A percentile compares a stretch with the other conserved stretches of the same genome.
phyloP scores from a whole-genome alignment of 306 rosid species.

The Pyrus betulifolia region DNA sequence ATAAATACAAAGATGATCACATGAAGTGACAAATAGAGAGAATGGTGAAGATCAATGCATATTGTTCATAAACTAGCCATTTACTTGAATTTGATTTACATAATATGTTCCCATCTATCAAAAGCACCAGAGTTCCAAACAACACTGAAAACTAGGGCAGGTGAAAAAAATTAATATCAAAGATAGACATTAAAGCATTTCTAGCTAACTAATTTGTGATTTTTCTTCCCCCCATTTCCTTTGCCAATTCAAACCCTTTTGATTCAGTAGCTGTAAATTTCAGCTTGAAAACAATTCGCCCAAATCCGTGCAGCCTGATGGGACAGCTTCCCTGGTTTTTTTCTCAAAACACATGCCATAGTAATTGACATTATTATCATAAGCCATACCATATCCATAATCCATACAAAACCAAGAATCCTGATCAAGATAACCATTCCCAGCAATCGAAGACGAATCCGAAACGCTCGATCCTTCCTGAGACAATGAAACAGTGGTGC shows the following conservation, averaged over 20 bases:
- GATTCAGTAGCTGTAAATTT: conserved; percentile 20
- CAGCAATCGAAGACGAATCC: conserved; percentile 31
- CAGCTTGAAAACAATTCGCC: conserved; percentile 37
- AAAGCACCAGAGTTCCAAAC: neutral
- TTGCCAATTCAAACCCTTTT: neutral
- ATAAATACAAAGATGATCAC: no score
- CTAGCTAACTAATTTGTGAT: neutral
- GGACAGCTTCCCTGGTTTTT: conserved; percentile 25
- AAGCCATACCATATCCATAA: conserved; percentile 40
- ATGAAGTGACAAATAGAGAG: neutral
- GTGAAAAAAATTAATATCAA: neutral
- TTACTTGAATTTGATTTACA: conserved; percentile 15
- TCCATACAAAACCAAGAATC: conserved; percentile 32
- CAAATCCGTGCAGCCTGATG: conserved; percentile 27
- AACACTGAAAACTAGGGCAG: neutral
- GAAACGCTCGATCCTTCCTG: conserved; percentile 43
- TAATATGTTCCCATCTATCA: neutral
- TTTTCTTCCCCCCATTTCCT: neutral
- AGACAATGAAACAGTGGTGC: conserved; percentile 20
- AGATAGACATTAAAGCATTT: neutral
- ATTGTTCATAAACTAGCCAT: neutral
- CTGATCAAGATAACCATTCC: conserved; percentile 14
- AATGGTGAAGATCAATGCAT: neutral
- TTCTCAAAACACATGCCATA: conserved; percentile 24
- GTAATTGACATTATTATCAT: conserved; percentile 16